phyloP scores from a whole-genome alignment of 2,329 filamentous ascomycete species.

The Helicocarpus griseus region DNA sequence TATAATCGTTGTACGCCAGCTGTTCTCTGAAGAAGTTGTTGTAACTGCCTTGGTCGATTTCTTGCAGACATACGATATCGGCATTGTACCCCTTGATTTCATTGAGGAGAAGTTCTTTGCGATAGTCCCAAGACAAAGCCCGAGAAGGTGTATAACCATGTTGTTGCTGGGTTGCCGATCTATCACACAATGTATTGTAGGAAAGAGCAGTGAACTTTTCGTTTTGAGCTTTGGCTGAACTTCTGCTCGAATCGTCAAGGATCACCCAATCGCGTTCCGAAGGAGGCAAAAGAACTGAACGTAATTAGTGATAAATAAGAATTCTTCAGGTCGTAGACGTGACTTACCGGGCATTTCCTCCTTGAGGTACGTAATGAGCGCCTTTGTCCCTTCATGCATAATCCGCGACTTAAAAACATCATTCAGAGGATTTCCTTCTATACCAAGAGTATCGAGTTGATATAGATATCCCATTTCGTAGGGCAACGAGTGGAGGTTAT shows the following conservation, averaged over 20 bases:
- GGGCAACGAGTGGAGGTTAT: slow-evolving; percentile 71
- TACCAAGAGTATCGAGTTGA: slow-evolving; percentile 76
- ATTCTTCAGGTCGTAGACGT: slow-evolving; percentile 13
- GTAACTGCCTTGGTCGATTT: slow-evolving; percentile 86
- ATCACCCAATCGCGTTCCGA: slow-evolving; percentile 66
- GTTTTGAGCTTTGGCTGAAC: slow-evolving; percentile 40
- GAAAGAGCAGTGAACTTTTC: slow-evolving; percentile 76
- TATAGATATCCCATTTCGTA: slow-evolving; percentile 82
- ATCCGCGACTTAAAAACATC: slow-evolving; percentile 69
- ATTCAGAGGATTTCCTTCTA: slow-evolving; percentile 83
- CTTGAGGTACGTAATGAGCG: slow-evolving; percentile 70
- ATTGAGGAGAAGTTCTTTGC: slow-evolving; percentile 69
- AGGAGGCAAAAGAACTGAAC: slow-evolving; percentile 65
- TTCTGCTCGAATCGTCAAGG: slow-evolving; percentile 47
- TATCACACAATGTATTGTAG: slow-evolving; percentile 94
- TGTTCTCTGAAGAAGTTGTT: slow-evolving; percentile 84
- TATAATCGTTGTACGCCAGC: slow-evolving; percentile 79
- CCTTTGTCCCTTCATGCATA: slow-evolving; percentile 77
- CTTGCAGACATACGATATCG: slow-evolving; percentile 87
- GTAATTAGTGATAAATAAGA: slow-evolving; percentile 10
- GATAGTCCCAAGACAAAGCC: slow-evolving; percentile 78
- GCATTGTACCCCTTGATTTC: slow-evolving; percentile 72
- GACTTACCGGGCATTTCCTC: slow-evolving; percentile 74
- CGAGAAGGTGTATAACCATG: slow-evolving; percentile 85
- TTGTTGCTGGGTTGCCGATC: slow-evolving; percentile 71